Base-by-base conservation (phyloP, 2,329 filamentous ascomycete genomes). In the Trichoderma hamatum region DNA sequence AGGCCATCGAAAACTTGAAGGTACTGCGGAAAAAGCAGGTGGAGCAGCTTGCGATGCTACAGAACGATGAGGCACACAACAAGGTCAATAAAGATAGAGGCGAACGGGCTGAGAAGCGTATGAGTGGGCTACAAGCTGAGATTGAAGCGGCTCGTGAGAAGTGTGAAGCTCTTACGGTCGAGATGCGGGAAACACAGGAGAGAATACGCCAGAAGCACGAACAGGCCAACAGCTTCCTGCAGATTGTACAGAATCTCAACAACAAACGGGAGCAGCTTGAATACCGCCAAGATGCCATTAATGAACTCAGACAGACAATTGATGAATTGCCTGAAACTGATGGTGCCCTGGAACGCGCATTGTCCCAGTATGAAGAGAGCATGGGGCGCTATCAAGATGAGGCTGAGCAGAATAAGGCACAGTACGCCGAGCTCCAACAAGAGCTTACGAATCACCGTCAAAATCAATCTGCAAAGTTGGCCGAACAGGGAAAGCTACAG, bases 1-100 rank as follows among this genome's bases (percentile, higher is more conserved):
- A 97, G 76, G 96, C 94, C 21, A 97, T 99, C 70, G 94, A 97
- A 56, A 97, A 97, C 78, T 92, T 99, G 77, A 97, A 97, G 77
- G 79, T 89, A 11, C 84, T 98, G 61, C 87, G 91, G 49, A 99
- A 98, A 81, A 91, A 90, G 72, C 90, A 97, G 72, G 91, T 90
- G 43, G 89, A 92, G 72, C 87, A 95, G 71, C 85, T 98, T 11
- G 86, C 84, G 19, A 88, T 90, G 70, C 86, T 91, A 69, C 93
- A 92, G 75, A 88, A 91, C 54, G 86, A 91, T 70, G 93, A 97
- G 76, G 85, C 89, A 51, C 88, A 94, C 72, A 89, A 92, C 72
- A 96, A 96, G 78, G 83, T 87, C 58, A 91, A 96, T 78, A 98
- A 97, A 77, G 92, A 96, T 70, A 91, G 90, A 70, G 94, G 91